Evolutionary conservation across 1,139 yeast genomes (phyloP), one percentile per base, ranked within the genome.

Genomic region (Saccharomyces hybrid): DNA sequence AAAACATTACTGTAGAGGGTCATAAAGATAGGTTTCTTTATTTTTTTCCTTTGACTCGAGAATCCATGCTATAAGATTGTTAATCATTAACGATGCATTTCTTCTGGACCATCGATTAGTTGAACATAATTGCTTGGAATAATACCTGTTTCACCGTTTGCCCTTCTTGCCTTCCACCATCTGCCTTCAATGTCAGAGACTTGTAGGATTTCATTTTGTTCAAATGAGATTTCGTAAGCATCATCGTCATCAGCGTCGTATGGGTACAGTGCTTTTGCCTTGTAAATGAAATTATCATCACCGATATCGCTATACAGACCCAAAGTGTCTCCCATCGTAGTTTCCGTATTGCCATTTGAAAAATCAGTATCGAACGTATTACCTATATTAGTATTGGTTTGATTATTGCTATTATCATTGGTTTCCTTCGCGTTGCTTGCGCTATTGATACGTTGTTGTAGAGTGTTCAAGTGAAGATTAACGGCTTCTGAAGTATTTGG

Each of bases 101-200:
- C 51, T 19, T 44, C 56, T 31, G 54, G 55, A 38, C 58, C 58
- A 28, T 65, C 82, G 54, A 85, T 73, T 62, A 89, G 75, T 68
- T 88, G 87, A 52, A 91, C 95, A 67, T 93, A 93, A 71, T 93
- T 93, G 61, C 96, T 86, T 52, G 99, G 99, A 71, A 97, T 91
- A 63, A 93, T 93, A 63, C 99, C 99, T 52, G 89, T 88, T 70
- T 90, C 95, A 50, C 99, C 99, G 63, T 83, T 86, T 19, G 86
- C 78, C 67, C 91, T 82, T 68, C 88, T 82, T 38, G 97, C 98
- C 73, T 90, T 97, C 98, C 98, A 93, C 99, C 99, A 93, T 74
- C 95, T 86, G 52, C 98, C 97, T 61, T 88, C 89, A 56, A 89
- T 88, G 67, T 93, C 98, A 64, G 89, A 90, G 49, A 93, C 96